Base-by-base conservation (phyloP, 2,329 filamentous ascomycete genomes). In the Metarhizium humberi region DNA sequence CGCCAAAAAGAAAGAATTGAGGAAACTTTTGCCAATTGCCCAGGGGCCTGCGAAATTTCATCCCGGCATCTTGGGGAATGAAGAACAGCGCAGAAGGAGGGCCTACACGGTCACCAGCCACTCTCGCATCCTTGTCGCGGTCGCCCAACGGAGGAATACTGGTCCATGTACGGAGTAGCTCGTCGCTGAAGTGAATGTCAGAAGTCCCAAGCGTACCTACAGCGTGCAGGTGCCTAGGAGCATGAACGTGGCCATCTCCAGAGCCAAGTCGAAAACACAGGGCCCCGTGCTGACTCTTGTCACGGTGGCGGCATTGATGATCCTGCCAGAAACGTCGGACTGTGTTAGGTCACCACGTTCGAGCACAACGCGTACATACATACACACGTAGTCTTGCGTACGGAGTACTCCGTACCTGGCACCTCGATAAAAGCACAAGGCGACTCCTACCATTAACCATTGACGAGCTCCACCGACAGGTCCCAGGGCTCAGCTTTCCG, bases 11-110 rank as follows among this genome's bases (percentile, higher is more conserved):
- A 51, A 57, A 52, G 36, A 54, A 51, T 32, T 38, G 18, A 50
- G 56, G 43, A 45, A 49, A 54, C 47, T 42, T 51, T 43, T 54
- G 38, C 42, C 52, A n/a, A 53, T 42, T 38, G 54, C 48, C 57
- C 57, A 54, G 53, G 38, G 51, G 48, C 52, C 50, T 55, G 57
- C 53, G 57, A 53, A 56, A 34, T 56, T 59, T 48, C 50, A 38
- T 50, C 49, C 55, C 54, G 50, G 55, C 43, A 56, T 53, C 43
- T 57, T 53, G 51, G 55, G 51, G 25, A 25, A 25, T 25, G 25
- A 25, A 25, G 25, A 25, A 25, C 25, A 25, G 25, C 25, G 25
- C 25, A 25, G 25, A 25, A 25, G 25, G 25, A 25, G 25, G 25
- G 25, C 25, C 25, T 4, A 25, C 25, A 25, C 25, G 4, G 25